A percentile compares a stretch with the other conserved stretches of the same genome.
phyloP scores from a whole-genome alignment of 75 land plant genomes.

The Pinus albicaulis region DNA sequence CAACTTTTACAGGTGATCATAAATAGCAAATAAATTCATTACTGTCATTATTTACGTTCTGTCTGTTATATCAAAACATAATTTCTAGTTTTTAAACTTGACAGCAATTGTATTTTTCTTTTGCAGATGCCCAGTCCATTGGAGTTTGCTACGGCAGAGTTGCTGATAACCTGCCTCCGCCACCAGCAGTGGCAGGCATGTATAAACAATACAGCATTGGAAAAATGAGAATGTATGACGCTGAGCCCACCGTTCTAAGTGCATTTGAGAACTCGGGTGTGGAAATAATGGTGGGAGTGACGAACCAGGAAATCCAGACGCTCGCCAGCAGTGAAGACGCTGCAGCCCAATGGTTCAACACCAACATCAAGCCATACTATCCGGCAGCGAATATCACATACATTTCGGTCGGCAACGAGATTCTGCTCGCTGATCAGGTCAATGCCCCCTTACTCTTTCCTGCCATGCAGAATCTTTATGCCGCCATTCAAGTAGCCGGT shows the following conservation, averaged over 20 bases:
- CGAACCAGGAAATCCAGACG: conserved; percentile 24
- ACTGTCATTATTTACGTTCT: no score
- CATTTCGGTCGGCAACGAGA: conserved; percentile 30
- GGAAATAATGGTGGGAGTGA: conserved; percentile 43
- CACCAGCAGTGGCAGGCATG: conserved; percentile 36
- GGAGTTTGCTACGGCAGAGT: conserved; percentile 54
- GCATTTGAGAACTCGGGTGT: conserved; percentile 51
- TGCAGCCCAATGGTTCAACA: conserved; percentile 49
- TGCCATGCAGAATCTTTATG: conserved; percentile 33
- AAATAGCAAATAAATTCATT: no score
- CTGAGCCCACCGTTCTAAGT: conserved; percentile 26
- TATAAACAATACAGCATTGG: conserved; percentile 25
- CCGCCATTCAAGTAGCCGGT: conserved; percentile 12
- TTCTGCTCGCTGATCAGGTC: background rate
- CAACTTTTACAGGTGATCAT: no score
- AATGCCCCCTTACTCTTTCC: conserved; percentile 18
- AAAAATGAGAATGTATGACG: conserved; percentile 45
- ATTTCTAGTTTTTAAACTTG: no score
- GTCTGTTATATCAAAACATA: no score
- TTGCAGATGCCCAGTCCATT: conserved; percentile 8
- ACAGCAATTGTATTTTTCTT: background rate
- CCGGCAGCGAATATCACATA: conserved; percentile 20
- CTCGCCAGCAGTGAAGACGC: conserved; percentile 22
- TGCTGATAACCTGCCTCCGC: conserved; percentile 48
- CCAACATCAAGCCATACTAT: conserved; percentile 24